These are phyloP conservation scores for Thraustochytrium striatum DNA, from an alignment of 352 stramenopile genomes.

Conservation along the genomic window DNA sequence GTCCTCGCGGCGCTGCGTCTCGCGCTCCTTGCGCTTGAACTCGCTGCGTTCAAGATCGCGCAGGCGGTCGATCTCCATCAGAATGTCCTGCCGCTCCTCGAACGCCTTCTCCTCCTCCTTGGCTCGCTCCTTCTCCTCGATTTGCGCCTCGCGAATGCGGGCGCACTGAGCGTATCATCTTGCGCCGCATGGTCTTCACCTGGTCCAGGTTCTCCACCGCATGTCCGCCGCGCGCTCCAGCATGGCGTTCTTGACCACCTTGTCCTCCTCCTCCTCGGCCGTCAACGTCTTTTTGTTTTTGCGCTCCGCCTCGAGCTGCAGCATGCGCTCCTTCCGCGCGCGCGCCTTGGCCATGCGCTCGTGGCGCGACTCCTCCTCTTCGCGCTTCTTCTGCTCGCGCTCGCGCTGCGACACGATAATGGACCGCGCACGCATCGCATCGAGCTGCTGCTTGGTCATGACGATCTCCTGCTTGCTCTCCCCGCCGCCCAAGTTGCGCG, in stretches of 20 bases:
- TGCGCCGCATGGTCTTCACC: conserved; percentile 44
- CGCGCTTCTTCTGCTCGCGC: not conserved
- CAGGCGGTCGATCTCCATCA: conserved; percentile 48
- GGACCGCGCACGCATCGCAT: conserved; percentile 1
- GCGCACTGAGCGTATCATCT: conserved; percentile 47
- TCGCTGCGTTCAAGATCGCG: conserved; percentile 10
- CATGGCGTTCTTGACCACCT: conserved; percentile 28
- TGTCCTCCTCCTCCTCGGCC: conserved; percentile 44
- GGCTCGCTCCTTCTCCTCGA: conserved; percentile 43
- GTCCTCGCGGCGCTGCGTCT: conserved; percentile 19
- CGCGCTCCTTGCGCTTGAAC: not conserved
- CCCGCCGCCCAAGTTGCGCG: not conserved
- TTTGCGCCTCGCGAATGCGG: conserved; percentile 40
- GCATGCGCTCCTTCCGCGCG: conserved; percentile 42
- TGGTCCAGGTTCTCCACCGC: conserved; percentile 37
- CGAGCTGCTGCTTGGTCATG: conserved; percentile 24
- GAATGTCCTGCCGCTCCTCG: conserved; percentile 41
- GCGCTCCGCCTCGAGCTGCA: conserved; percentile 42
- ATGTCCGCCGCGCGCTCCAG: conserved; percentile 30
- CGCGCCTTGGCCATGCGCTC: conserved; percentile 28
- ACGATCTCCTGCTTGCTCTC: conserved; percentile 39
- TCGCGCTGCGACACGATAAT: conserved; percentile 10
- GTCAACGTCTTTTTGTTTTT: conserved; percentile 47
- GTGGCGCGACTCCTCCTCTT: conserved; percentile 32
- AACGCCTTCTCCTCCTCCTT: conserved; percentile 39